These are phyloP conservation scores for Leishmania mexicana DNA, from an alignment of 208 protist genomes.

Conservation along the genomic window DNA sequence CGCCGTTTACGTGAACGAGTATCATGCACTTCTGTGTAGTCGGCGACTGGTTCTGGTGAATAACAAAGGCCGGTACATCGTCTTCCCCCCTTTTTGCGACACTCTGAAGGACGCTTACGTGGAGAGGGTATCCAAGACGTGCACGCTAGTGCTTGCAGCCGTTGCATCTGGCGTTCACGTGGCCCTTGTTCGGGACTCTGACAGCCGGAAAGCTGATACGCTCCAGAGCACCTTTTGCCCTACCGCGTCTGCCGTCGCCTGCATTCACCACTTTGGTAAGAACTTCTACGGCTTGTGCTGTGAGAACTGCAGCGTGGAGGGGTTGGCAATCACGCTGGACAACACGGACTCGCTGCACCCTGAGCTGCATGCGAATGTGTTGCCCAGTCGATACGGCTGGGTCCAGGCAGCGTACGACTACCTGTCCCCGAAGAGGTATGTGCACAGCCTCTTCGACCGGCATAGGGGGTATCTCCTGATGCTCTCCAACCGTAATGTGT, in stretches of 20 bases:
- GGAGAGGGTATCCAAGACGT: slow-evolving; percentile 31
- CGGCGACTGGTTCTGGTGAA: slow-evolving; percentile 59
- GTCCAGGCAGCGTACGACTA: slow-evolving; percentile 15
- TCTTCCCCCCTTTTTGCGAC: slow-evolving; percentile 61
- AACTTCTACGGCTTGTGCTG: slow-evolving; percentile 66
- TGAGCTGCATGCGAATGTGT: slow-evolving; percentile 22
- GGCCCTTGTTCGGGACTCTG: slow-evolving; percentile 33
- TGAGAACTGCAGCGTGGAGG: slow-evolving; percentile 59
- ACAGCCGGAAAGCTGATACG: slow-evolving; percentile 15
- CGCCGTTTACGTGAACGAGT: slow-evolving; percentile 30
- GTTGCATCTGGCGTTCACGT: slow-evolving; percentile 55
- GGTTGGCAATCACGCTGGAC: slow-evolving; percentile 28
- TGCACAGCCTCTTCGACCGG: slow-evolving; percentile 52
- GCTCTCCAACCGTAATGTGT: slow-evolving; percentile 33
- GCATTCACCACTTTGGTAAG: slow-evolving; percentile 49
- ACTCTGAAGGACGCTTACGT: slow-evolving; percentile 59
- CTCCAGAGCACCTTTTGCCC: slow-evolving; percentile 31
- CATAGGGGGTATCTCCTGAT: slow-evolving; percentile 38
- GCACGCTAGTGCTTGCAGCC: slow-evolving; percentile 56
- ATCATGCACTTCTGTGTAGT: slow-evolving; percentile 49
- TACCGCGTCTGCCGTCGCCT: slow-evolving; percentile 37
- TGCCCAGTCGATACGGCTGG: slow-evolving; percentile 17
- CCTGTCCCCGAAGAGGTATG: slow-evolving; percentile 29
- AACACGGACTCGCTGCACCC: slow-evolving; percentile 1
- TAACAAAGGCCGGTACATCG: slow-evolving; percentile 36